Percentiles rank a stretch among this genome's conserved stretches.
phyloP scores from a whole-genome alignment of 768 basidiomycete genomes.

The Suillus cothurnatus region DNA sequence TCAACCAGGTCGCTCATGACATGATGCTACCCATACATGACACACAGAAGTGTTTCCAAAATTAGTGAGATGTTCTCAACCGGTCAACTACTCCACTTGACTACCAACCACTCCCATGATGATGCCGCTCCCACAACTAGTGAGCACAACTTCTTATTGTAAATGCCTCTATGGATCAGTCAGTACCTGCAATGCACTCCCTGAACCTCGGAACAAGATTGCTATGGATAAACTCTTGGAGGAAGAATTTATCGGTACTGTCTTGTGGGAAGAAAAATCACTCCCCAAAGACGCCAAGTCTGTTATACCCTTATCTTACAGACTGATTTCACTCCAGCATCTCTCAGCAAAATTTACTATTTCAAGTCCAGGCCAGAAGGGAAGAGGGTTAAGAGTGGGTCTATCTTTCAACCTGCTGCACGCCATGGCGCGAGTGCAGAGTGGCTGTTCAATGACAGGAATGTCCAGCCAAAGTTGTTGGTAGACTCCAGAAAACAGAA shows the following conservation, averaged over 20 bases:
- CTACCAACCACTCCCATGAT: neutral
- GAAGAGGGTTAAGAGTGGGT: neutral
- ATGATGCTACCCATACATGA: no score
- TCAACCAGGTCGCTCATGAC: no score
- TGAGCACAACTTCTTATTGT: neutral
- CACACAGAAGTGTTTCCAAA: slow-evolving; percentile 1
- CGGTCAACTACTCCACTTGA: neutral
- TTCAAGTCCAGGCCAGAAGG: neutral
- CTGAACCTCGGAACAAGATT: neutral
- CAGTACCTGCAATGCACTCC: neutral
- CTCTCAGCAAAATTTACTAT: neutral
- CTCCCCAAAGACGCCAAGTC: neutral
- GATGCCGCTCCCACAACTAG: neutral
- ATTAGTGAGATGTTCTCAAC: neutral
- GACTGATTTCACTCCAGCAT: neutral
- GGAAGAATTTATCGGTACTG: neutral
- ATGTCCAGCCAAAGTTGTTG: neutral
- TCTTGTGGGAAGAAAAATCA: neutral
- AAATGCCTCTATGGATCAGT: neutral
- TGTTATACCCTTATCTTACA: neutral
- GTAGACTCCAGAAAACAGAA: neutral
- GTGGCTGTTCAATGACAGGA: neutral
- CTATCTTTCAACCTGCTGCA: neutral
- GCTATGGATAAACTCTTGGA: neutral
- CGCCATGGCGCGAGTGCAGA: neutral